Conservation (phyloP, 139 green algal species). For the Ulvella scutata region DNA sequence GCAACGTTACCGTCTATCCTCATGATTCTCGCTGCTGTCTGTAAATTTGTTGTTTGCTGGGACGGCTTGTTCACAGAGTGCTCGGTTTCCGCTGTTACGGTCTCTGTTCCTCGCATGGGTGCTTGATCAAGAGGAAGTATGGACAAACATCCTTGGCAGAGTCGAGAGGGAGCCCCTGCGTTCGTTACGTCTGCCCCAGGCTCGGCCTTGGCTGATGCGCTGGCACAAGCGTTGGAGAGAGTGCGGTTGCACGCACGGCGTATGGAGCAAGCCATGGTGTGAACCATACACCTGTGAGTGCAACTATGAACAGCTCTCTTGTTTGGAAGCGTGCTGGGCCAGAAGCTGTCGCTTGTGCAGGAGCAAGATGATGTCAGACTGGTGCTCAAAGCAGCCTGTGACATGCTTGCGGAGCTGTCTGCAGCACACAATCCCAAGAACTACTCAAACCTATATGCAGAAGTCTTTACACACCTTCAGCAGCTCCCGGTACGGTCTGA, state of each 20-base stretch:
- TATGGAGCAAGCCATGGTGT: constrained; percentile 1
- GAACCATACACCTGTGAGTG: background rate
- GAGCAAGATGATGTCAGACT: background rate
- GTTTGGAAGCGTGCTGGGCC: background rate
- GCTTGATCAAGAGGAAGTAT: too few relatives aligned
- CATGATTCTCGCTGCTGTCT: too few relatives aligned
- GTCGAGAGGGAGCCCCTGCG: too few relatives aligned
- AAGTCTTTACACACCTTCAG: background rate
- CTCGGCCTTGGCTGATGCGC: background rate
- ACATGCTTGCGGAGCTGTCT: background rate
- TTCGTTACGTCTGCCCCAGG: too few relatives aligned
- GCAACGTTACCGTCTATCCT: too few relatives aligned
- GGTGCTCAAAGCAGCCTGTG: background rate
- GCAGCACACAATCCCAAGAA: background rate
- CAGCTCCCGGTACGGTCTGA: background rate
- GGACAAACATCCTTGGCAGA: too few relatives aligned
- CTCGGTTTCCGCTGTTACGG: too few relatives aligned
- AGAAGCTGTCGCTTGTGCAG: background rate
- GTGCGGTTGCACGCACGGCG: background rate
- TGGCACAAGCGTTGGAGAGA: background rate
- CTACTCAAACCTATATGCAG: background rate
- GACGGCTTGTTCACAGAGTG: too few relatives aligned
- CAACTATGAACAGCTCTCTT: background rate
- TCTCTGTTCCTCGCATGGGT: too few relatives aligned
- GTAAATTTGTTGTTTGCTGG: too few relatives aligned